Percentiles rank a stretch among this genome's conserved stretches.
Evolutionary conservation across 805 yeast species (phyloP).

Genomic region (Zygosaccharomyces lentus): DNA sequence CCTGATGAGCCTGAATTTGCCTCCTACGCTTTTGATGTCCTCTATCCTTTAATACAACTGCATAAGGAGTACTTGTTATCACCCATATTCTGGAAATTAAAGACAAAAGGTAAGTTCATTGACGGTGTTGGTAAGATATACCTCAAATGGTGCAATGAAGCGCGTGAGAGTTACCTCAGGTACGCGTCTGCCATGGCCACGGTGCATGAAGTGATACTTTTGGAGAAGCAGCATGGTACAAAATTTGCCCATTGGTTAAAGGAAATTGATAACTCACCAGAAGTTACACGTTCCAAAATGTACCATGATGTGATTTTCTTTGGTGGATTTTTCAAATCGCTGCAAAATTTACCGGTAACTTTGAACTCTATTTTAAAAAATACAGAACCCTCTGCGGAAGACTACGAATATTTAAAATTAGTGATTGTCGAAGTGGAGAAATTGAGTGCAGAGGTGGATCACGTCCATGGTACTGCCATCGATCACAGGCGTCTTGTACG

Average conservation of each 20-base stretch:
- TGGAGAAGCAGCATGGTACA: constrained; percentile 42
- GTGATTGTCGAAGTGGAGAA: constrained; percentile 53
- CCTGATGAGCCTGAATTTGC: constrained; percentile 53
- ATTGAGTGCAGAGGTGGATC: constrained; percentile 57
- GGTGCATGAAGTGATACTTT: constrained; percentile 51
- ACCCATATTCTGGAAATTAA: constrained; percentile 54
- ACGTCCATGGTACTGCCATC: constrained; percentile 56
- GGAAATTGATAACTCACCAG: constrained; percentile 46
- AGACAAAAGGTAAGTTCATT: constrained; percentile 62
- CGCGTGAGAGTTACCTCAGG: constrained; percentile 48
- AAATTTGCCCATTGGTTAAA: constrained; percentile 55
- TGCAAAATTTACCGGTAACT: constrained; percentile 58
- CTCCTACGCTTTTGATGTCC: constrained; percentile 53
- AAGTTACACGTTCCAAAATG: constrained; percentile 40
- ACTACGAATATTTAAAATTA: constrained; percentile 46
- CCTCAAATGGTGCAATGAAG: constrained; percentile 58
- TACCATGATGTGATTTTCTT: constrained; percentile 54
- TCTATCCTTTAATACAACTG: constrained; percentile 49
- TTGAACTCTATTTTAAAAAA: constrained; percentile 53
- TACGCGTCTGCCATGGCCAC: constrained; percentile 61
- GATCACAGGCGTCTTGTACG: constrained; percentile 51
- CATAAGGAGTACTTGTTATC: constrained; percentile 53
- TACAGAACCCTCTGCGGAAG: constrained; percentile 47
- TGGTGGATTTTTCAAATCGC: constrained; percentile 51
- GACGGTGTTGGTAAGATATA: constrained; percentile 60